These are phyloP conservation scores for Nakazawaea sp. DNA, from an alignment of 805 yeast species.

Conservation along the genomic window DNA sequence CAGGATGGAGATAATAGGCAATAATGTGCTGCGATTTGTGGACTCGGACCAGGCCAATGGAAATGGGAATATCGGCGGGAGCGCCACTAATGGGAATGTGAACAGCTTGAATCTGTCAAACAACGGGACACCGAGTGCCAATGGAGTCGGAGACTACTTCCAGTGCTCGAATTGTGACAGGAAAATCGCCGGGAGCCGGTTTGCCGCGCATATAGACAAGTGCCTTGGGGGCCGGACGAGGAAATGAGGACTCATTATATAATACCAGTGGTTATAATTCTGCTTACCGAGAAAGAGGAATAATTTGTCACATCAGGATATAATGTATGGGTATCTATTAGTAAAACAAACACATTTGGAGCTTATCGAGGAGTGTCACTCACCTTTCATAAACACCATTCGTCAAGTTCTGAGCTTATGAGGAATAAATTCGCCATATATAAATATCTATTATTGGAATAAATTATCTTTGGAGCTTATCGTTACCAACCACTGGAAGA, in stretches of 20 bases:
- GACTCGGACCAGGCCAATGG: too few species aligned
- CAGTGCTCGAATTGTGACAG: conserved; percentile 78
- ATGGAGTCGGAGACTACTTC: conserved; percentile 43
- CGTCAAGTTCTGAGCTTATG: too few species aligned
- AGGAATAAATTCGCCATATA: too few species aligned
- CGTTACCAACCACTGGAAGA: conserved; percentile 11
- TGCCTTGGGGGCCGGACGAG: conserved; percentile 72
- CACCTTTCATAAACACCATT: too few species aligned
- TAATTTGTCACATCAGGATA: not conserved
- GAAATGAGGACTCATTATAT: conserved; percentile 26
- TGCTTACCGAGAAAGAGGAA: too few species aligned
- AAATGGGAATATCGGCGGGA: conserved; percentile 1
- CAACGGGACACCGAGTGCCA: not conserved
- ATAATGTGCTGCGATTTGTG: conserved; percentile 1
- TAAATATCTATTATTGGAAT: too few species aligned
- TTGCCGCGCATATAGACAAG: conserved; percentile 89
- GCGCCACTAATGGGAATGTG: conserved; percentile 6
- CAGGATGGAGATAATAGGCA: conserved; percentile 23
- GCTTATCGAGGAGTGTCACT: too few species aligned
- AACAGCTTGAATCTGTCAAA: too few species aligned
- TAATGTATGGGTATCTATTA: not conserved
- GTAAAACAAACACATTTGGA: not conserved
- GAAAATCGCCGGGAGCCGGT: conserved; percentile 83
- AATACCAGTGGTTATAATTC: too few species aligned
- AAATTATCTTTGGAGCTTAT: not conserved